A percentile compares a stretch with the other conserved stretches of the same genome.
Conservation (phyloP, 2,329 filamentous ascomycete genomes). For the Neonectria ditissima region DNA sequence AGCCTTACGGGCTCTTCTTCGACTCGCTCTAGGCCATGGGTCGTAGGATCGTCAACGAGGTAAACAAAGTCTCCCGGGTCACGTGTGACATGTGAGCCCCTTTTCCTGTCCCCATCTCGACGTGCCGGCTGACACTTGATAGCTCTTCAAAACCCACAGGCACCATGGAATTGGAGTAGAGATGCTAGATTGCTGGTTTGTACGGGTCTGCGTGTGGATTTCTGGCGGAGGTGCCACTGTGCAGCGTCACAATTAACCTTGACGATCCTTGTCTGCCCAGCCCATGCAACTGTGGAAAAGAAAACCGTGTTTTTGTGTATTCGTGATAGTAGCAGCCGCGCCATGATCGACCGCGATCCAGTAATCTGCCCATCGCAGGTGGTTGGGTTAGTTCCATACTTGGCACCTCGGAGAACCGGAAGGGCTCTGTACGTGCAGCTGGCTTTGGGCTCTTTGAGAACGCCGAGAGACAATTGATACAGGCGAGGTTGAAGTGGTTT, state of each 20-base stretch:
- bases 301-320: no score
- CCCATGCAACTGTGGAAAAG: no score
- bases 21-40: conserved; percentile 26
- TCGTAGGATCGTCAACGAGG: conserved; percentile 28
- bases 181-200: conserved; percentile 1
- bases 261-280: no score
- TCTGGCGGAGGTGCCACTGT: background rate
- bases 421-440: background rate
- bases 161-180: no score
- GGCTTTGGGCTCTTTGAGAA: background rate
- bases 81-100: conserved; percentile 13
- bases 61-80: conserved; percentile 26
- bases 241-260: background rate
- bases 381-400: background rate
- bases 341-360: no score
- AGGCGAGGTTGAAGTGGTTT: background rate
- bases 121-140: no score
- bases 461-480: conserved; percentile 4
- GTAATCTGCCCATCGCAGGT: background rate
- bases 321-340: no score
- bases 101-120: no score
- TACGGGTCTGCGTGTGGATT: background rate
- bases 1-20: conserved; percentile 68
- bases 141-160: no score
- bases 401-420: background rate